A percentile compares a stretch with the other conserved stretches of the same genome.
These are phyloP conservation scores for Leccinum barrowsii DNA, from an alignment of 768 basidiomycete species.

Conservation along the genomic window DNA sequence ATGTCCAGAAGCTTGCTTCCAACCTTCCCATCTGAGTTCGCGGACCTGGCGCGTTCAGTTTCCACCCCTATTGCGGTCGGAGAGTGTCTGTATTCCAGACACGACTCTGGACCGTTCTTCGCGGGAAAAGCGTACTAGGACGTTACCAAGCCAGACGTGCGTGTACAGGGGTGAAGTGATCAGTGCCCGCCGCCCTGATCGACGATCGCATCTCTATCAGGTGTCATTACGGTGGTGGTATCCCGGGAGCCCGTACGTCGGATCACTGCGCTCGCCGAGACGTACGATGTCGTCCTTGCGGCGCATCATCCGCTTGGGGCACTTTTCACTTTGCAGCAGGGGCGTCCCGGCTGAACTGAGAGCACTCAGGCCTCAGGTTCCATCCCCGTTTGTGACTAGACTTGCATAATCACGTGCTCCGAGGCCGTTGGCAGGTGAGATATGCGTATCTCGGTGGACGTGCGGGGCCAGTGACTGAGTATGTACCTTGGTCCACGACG, in stretches of 20 bases:
- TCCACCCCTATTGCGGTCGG: slow-evolving; percentile 62
- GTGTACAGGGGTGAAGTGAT: slow-evolving; percentile 11
- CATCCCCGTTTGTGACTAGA: neutral
- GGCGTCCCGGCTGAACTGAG: slow-evolving; percentile 46
- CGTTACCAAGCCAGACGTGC: slow-evolving; percentile 66
- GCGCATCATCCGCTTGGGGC: slow-evolving; percentile 74
- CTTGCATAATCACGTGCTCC: neutral
- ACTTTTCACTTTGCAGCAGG: slow-evolving; percentile 60
- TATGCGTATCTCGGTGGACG: neutral
- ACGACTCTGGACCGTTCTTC: slow-evolving; percentile 63
- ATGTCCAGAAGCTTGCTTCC: slow-evolving; percentile 52
- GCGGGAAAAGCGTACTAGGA: slow-evolving; percentile 58
- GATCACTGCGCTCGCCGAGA: slow-evolving; percentile 58
- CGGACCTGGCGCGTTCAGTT: slow-evolving; percentile 50
- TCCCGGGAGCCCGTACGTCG: slow-evolving; percentile 49
- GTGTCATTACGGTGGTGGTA: slow-evolving; percentile 56
- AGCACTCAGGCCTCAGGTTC: slow-evolving; percentile 13
- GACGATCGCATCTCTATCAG: slow-evolving; percentile 24
- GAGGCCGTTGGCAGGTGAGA: slow-evolving; percentile 52
- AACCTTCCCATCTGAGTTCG: slow-evolving; percentile 57
- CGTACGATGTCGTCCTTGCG: slow-evolving; percentile 68
- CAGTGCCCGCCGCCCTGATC: neutral
- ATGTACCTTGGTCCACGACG: neutral
- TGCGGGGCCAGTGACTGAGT: too few relatives aligned
- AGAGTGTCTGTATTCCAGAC: slow-evolving; percentile 59